Evolutionary conservation across 208 protist species (phyloP).

Genomic region (Leishmania turanica): DNA sequence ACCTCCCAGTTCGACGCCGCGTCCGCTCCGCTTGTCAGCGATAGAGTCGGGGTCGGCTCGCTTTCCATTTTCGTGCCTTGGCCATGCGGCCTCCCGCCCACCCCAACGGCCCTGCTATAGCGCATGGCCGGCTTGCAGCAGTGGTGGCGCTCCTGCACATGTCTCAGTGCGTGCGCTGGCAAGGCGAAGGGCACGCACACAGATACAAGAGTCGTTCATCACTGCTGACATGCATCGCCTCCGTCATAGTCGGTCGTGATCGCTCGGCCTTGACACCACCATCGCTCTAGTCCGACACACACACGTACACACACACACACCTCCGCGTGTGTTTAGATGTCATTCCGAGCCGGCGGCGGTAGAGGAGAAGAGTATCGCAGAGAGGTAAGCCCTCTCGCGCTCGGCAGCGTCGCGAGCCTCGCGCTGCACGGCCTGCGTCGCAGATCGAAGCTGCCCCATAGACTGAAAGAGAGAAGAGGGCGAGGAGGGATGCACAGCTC

Average conservation of each 20-base stretch:
- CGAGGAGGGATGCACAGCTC: neutral
- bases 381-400: constrained; percentile 34
- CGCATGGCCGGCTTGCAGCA: neutral
- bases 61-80: neutral
- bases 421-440: constrained; percentile 31
- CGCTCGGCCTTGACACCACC: neutral
- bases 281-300: neutral
- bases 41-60: neutral
- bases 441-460: constrained; percentile 23
- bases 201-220: neutral
- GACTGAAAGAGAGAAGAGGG: constrained; percentile 14
- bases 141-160: neutral
- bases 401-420: constrained; percentile 33
- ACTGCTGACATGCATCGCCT: neutral
- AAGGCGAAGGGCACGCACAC: neutral
- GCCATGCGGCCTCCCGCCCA: neutral
- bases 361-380: constrained; percentile 28
- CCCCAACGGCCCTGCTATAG: neutral
- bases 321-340: neutral
- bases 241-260: neutral
- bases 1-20: neutral
- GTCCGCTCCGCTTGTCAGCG: neutral
- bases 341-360: neutral
- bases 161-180: neutral
- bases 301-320: neutral